Evolutionary conservation across 768 basidiomycete species (phyloP).

Genomic region (Coprinopsis sp.): DNA sequence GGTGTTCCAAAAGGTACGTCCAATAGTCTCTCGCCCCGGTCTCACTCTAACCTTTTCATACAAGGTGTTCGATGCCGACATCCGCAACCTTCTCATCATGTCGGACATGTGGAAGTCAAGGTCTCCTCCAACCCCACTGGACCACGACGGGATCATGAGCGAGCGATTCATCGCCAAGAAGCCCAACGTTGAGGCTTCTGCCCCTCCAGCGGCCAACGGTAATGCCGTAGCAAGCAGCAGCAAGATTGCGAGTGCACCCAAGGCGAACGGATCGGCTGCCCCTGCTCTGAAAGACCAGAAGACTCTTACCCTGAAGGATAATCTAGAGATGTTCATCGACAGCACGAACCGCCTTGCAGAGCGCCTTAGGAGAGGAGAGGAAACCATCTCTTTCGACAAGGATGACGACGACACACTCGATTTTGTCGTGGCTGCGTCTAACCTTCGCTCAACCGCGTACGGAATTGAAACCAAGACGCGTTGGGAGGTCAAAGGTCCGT

Average conservation of each 20-base stretch:
- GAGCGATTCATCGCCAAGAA: constrained; percentile 49
- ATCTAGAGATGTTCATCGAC: constrained; percentile 74
- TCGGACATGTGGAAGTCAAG: constrained; percentile 95
- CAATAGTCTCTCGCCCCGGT: not conserved
- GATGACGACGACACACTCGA: constrained; percentile 97
- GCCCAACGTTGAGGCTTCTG: constrained; percentile 7
- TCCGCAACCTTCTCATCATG: constrained; percentile 87
- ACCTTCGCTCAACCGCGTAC: constrained; percentile 87
- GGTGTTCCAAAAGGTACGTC: constrained; percentile 78
- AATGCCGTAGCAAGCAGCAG: constrained; percentile 25
- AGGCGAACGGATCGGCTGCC: constrained; percentile 21
- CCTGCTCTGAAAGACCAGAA: constrained; percentile 76
- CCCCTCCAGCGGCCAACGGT: constrained; percentile 12
- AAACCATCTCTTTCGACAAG: constrained; percentile 88
- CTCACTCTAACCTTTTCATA: not conserved
- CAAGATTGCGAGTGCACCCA: constrained; percentile 18
- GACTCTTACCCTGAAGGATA: constrained; percentile 72
- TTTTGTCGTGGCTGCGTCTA: constrained; percentile 93
- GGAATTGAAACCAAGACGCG: constrained; percentile 85
- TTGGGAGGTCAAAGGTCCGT: constrained; percentile 92
- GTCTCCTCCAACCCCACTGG: constrained; percentile 79
- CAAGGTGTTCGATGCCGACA: constrained; percentile 86
- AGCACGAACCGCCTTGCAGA: constrained; percentile 79
- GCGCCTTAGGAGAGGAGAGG: constrained; percentile 61
- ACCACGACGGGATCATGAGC: constrained; percentile 70